Base-by-base conservation (phyloP, 139 green algal species). In the Closterium sp. region DNA sequence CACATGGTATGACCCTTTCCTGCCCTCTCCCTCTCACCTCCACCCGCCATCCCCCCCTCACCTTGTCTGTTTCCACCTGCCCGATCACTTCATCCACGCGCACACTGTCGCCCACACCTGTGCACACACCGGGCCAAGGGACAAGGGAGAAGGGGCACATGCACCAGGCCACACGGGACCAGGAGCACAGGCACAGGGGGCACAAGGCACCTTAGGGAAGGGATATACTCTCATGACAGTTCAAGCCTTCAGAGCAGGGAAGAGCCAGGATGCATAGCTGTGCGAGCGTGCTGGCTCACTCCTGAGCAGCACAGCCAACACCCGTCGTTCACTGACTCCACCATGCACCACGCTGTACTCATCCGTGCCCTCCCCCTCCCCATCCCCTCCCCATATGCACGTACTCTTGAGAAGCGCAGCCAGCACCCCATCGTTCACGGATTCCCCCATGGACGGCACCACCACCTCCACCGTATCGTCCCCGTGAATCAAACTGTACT, bases 21-120 rank as follows among this genome's bases (percentile, higher is more conserved):
- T 66, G 38, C 38, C 38, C 16, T 76, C 55, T 66, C 55, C 91
- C 21, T 34, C n/a, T n/a, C n/a, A n/a, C 12, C 6, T 19, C 16
- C 8, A 34, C 69, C n/a, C n/a, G n/a, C 55, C 55, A 76, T 19
- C 55, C 55, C 55, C 16, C 25, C 0, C 55, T 76, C 55, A 76
- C 91, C 92, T 94, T 99, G 94, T 99, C 98, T 0, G 98, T 99
- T 89, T 99, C 98, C 55, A 99, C 97, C 95, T 99, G 97, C 0
- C 97, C 96, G 84, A 99, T 97, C 8, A 99, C 93, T 66, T 99
- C 98, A 91, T 99, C 98, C 89, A 97, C 96, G 19, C 95, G 93
- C 6, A 99, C 96, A 12, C 91, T 25, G 43, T 99, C 97, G 55
- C 94, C 88, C 30, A 35, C 85, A 21, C 84, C 91, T 93, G 91